Evolutionary conservation across 495 filamentous ascomycete species (phyloP).

Genomic region (Penicillium steckii): DNA sequence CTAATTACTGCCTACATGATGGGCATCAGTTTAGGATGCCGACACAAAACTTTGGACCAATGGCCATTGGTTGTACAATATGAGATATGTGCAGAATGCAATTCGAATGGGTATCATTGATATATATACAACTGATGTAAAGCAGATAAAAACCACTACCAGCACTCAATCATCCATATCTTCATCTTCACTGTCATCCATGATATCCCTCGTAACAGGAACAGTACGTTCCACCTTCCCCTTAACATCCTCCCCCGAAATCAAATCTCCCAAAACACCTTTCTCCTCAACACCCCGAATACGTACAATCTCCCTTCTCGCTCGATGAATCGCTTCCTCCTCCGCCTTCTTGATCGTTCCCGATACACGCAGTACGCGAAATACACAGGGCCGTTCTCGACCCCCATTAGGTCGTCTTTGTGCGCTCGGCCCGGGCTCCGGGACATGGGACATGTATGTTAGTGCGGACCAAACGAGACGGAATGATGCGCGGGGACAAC

Average conservation of each 20-base stretch:
- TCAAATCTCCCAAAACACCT: constrained; percentile 40
- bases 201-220: constrained; percentile 18
- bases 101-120: constrained; percentile 20
- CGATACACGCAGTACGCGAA: constrained; percentile 85
- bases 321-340: constrained; percentile 79
- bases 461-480: constrained; percentile 87
- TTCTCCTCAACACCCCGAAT: constrained; percentile 48
- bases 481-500: constrained; percentile 74
- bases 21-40: too few relatives aligned
- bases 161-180: constrained; percentile 37
- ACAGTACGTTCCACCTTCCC: constrained; percentile 12
- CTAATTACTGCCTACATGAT: too few relatives aligned
- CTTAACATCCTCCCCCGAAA: constrained; percentile 19
- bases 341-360: constrained; percentile 92
- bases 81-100: background rate
- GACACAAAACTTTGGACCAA: constrained; percentile 2
- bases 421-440: constrained; percentile 26
- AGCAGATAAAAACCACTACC: background rate
- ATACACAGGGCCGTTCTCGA: constrained; percentile 58
- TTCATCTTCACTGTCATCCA: constrained; percentile 51
- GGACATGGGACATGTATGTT: constrained; percentile 74
- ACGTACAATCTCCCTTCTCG: constrained; percentile 66
- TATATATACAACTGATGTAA: background rate
- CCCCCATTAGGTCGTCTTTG: constrained; percentile 40
- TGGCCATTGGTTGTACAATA: constrained; percentile 40